These are phyloP conservation scores for Diplosphaera chodatii DNA, from an alignment of 139 green algal species.

Conservation along the genomic window DNA sequence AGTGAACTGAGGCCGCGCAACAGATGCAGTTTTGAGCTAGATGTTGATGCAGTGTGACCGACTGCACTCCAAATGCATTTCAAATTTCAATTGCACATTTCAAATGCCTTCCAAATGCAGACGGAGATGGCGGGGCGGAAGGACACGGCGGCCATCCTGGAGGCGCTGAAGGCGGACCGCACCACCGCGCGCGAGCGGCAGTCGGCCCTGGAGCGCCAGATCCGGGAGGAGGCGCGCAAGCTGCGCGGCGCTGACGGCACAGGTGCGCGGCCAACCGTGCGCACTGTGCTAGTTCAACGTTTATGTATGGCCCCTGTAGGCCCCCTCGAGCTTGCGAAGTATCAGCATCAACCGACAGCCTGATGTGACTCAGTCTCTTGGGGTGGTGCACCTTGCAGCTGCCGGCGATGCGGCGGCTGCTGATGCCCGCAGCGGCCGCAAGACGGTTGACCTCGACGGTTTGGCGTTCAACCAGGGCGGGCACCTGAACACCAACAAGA, in stretches of 20 bases:
- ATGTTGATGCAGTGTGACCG: no score
- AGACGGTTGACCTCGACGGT: slow-evolving; percentile 80
- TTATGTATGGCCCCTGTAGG: no score
- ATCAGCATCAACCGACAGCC: no score
- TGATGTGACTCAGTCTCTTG: no score
- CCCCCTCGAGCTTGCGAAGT: no score
- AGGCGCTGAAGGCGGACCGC: slow-evolving; percentile 72
- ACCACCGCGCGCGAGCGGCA: slow-evolving; percentile 66
- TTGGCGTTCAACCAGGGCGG: slow-evolving; percentile 70
- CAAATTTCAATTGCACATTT: no score
- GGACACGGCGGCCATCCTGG: slow-evolving; percentile 67
- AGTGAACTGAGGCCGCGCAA: no score
- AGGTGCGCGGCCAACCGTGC: no score
- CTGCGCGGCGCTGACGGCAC: slow-evolving; percentile 37
- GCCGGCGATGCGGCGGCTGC: slow-evolving; percentile 14
- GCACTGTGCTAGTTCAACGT: no score
- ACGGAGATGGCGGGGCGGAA: slow-evolving; percentile 45
- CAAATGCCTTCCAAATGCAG: no score
- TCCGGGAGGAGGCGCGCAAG: slow-evolving; percentile 84
- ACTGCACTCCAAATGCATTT: no score
- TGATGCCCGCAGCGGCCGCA: slow-evolving; percentile 42
- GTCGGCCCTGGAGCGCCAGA: slow-evolving; percentile 75
- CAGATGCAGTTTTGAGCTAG: no score
- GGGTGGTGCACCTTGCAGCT: neutral
- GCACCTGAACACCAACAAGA: slow-evolving; percentile 90